Percentiles rank a stretch among this genome's conserved stretches.
Evolutionary conservation across 2,329 filamentous ascomycete species (phyloP).

Genomic region (Emydomyces testavorans): DNA sequence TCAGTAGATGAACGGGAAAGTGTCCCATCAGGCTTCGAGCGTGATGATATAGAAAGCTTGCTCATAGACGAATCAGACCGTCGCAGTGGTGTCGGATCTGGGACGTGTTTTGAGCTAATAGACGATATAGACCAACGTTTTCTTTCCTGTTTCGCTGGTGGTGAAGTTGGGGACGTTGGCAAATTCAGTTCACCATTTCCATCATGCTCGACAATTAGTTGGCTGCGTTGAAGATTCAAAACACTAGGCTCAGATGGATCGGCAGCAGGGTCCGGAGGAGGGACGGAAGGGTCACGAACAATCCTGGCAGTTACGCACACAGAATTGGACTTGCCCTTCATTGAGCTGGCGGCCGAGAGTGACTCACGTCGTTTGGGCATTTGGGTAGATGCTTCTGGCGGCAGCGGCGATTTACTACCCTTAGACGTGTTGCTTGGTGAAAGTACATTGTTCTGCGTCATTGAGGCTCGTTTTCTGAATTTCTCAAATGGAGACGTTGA

Average conservation of each 20-base stretch:
- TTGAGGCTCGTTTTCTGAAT: conserved; percentile 35
- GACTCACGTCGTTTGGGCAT: conserved; percentile 24
- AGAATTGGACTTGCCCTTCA: conserved; percentile 45
- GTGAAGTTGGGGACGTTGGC: conserved; percentile 17
- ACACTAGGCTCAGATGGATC: conserved; percentile 24
- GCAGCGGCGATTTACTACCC: conserved; percentile 21
- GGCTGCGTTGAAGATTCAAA: conserved; percentile 42
- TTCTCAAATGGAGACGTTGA: conserved; percentile 50
- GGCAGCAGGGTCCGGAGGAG: conserved; percentile 25
- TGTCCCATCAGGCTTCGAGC: conserved; percentile 27
- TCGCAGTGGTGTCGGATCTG: conserved; percentile 11
- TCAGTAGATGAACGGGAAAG: conserved; percentile 27
- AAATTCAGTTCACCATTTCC: conserved; percentile 22
- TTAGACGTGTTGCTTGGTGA: conserved; percentile 2
- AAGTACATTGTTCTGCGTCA: conserved; percentile 24
- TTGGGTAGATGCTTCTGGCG: conserved; percentile 22
- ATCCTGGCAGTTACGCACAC: conserved; percentile 84
- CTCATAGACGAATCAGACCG: conserved; percentile 31
- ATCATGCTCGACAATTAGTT: conserved; percentile 56
- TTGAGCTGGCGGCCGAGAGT: conserved; percentile 19
- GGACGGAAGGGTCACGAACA: conserved; percentile 48
- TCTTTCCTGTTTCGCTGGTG: conserved; percentile 23
- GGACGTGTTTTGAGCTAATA: conserved; percentile 26
- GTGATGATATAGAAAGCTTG: conserved; percentile 31
- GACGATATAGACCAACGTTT: conserved; percentile 31